Base-by-base conservation (phyloP, 257 asterid species). In the Haberlea rhodopensis region DNA sequence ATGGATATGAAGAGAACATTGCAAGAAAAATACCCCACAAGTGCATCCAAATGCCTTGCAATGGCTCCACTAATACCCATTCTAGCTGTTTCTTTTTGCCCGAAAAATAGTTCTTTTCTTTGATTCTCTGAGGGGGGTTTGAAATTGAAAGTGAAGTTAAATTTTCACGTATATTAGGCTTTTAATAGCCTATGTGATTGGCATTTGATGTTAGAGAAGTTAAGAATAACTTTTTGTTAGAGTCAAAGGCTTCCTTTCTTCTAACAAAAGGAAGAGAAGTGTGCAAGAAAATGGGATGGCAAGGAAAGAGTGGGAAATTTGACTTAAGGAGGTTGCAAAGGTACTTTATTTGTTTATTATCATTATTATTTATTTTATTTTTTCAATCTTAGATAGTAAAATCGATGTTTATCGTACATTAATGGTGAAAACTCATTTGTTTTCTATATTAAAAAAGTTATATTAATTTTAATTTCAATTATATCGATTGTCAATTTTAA, bases 41-140 rank as follows among this genome's bases (percentile, higher is more conserved):
- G 62, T 62, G 90, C 65, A 80, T 91, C 87, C 76, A 88, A 45
- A 68, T 82, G 77, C 71, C 89, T 84, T 26, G 91, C 88, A 31
- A 90, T 32, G 63, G 88, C 87, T 66, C 82, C 91, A 65, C 75
- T 66, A 62, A 81, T 65, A 34, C 94, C 97, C 97, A 90, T 90
- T 65, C 10, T 34, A 27, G 59, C 15, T 13, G 29, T 1, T 53
- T 9, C 11, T 27, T 6, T 63, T 4, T 43, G 20, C 34, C 45
- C 55, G 7, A 27, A 23, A 22, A 51, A n/a, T 29, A 5, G 25
- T 26, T 13, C 21, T 10, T 4, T 31, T n/a, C 2, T n/a, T n/a
- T n/a, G n/a, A n/a, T n/a, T n/a, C n/a, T n/a, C 37, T n/a, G n/a
- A 20, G 15, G 52, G 46, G 27, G 40, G 57, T 19, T 23, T 37